Conservation (phyloP, 768 basidiomycete species). For the Suillus brevipes region DNA sequence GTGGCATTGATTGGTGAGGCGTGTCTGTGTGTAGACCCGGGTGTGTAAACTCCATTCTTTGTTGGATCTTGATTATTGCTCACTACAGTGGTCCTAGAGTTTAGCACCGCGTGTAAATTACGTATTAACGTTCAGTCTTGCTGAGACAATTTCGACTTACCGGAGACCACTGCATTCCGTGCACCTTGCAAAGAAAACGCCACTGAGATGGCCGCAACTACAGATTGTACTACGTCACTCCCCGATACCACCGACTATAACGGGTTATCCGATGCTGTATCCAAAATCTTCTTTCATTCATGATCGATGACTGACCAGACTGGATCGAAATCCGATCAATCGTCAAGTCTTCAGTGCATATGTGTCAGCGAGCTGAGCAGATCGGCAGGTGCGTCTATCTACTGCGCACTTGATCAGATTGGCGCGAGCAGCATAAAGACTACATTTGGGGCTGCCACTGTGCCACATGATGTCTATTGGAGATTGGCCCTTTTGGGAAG, state of each 20-base stretch:
- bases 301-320: neutral
- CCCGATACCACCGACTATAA: neutral
- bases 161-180: neutral
- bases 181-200: neutral
- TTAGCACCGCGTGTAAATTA: neutral
- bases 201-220: neutral
- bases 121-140: neutral
- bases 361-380: neutral
- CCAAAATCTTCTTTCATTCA: neutral
- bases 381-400: neutral
- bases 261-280: neutral
- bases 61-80: neutral
- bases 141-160: neutral
- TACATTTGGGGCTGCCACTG: neutral
- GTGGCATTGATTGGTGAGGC: neutral
- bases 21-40: neutral
- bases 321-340: neutral
- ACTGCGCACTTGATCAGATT: neutral
- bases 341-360: neutral
- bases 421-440: neutral
- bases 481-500: neutral
- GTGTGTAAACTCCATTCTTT: neutral
- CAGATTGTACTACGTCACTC: neutral
- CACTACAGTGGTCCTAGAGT: neutral
- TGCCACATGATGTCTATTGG: neutral